Evolutionary conservation across 108 stramenopile species (phyloP), one percentile per base, ranked within the genome.

Genomic region (Skeletonema marinoi): DNA sequence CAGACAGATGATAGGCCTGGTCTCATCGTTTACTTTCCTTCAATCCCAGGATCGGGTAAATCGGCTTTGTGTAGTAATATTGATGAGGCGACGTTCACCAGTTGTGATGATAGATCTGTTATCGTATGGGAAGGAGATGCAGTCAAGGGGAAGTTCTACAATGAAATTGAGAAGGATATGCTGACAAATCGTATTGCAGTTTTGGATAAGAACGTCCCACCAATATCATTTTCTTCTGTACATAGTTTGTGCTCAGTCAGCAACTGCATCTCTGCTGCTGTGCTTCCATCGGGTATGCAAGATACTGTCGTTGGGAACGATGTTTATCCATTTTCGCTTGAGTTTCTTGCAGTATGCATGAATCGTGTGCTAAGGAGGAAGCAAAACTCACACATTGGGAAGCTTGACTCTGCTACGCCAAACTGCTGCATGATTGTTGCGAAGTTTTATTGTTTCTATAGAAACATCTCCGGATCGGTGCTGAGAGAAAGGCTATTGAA

Each of bases 21-120:
- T 3, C 61, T 93, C 0, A 71, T 93, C 2, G 86, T 95, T 11
- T 93, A 87, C 74, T 92, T 95, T 71, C 94, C 94, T 4, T 71
- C 70, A 2, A 91, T 95, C 54, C 94, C 94, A 30, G 94, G 94
- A 14, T 90, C 82, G 38, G 94, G 94, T n/a, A 95, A 95, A 80
- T 93, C 92, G 1, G 80, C 82, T 36, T 7, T 95, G 12, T 76
- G 89, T 38, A 14, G 65, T 48, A 35, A 70, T 46, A 48, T 78
- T 71, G 61, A 68, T 35, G 59, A 19, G 9, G 30, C 41, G 56
- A 17, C 68, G 46, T 30, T 36, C 32, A 74, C 6, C 38, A 68
- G 41, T 32, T 21, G 19, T 50, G 68, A 21, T 63, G 81, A 35
- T 54, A 76, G 44, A 48, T 64, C 29, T 1, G 41, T 87, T 48